A percentile compares a stretch with the other conserved stretches of the same genome.
Evolutionary conservation across 2,329 filamentous ascomycete genomes (phyloP).

Genomic region (Colletotrichum cordylinicola): DNA sequence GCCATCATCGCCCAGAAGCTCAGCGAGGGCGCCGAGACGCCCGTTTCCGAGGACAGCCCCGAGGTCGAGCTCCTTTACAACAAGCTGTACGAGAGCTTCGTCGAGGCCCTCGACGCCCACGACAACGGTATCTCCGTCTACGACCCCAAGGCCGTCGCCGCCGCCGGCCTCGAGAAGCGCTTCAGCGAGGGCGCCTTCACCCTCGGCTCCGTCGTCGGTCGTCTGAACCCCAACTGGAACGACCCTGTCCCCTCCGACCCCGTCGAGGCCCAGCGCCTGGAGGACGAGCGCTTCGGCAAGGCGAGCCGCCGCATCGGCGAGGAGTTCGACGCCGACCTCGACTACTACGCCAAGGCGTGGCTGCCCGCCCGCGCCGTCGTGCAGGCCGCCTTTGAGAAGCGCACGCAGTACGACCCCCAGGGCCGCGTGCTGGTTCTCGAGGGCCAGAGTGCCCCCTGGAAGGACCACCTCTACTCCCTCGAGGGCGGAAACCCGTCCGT

Average conservation of each 20-base stretch:
- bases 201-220: slow-evolving; percentile 82
- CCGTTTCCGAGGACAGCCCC: slow-evolving; percentile 61
- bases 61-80: slow-evolving; percentile 79
- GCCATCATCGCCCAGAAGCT: slow-evolving; percentile 73
- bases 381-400: slow-evolving; percentile 73
- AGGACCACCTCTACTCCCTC: slow-evolving; percentile 91
- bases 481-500: slow-evolving; percentile 69
- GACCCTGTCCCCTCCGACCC: slow-evolving; percentile 61
- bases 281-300: slow-evolving; percentile 79
- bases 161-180: slow-evolving; percentile 78
- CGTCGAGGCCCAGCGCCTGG: slow-evolving; percentile 69
- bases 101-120: slow-evolving; percentile 96
- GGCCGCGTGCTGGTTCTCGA: slow-evolving; percentile 85
- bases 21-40: slow-evolving; percentile 50
- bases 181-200: slow-evolving; percentile 85
- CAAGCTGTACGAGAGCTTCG: slow-evolving; percentile 91
- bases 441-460: slow-evolving; percentile 85
- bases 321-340: slow-evolving; percentile 82
- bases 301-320: slow-evolving; percentile 88
- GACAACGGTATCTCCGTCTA: slow-evolving; percentile 93
- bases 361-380: slow-evolving; percentile 86
- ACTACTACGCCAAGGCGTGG: slow-evolving; percentile 80
- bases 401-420: slow-evolving; percentile 70
- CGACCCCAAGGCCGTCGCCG: slow-evolving; percentile 71
- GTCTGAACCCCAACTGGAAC: slow-evolving; percentile 84